Base-by-base conservation (phyloP, 176 grass and related monocot species). In the Lolium perenne region DNA sequence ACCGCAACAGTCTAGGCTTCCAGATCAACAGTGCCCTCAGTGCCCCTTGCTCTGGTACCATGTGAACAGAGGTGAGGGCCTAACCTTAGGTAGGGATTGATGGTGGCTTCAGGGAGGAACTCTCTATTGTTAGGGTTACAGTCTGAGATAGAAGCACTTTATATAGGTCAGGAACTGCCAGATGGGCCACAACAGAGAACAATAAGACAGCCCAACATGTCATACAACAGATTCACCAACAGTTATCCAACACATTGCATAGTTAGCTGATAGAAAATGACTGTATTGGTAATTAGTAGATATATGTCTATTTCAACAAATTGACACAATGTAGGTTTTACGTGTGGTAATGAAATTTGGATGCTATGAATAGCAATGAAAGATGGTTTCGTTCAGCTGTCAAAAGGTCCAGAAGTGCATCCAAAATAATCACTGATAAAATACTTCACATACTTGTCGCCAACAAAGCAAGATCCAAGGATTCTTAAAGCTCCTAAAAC, bases 401-500 rank as follows among this genome's bases (percentile, higher is more conserved):
- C 69, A 72, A 72, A 72, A 45, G 38, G 65, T 18, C 10, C 69
- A 46, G 40, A 72, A 71, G 20, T 72, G 20, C 40, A 20, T 45
- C 69, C 18, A 72, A 46, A 22, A 38, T 68, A 68, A 68, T 15
- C 15, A 40, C 32, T 68, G 68, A 47, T 21, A 47, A 13, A 47
- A 72, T n/a, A 43, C 17, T 20, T 71, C 8, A 71, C 17, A 71
- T 15, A 62, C 10, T 25, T 4, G 13, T 71, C 67, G 4, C 18
- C 4, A 71, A 20, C 17, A 69, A 41, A 69, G 35, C 66, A 69
- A 41, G 38, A 43, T 71, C 18, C 18, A 71, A n/a, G 68, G 18
- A 71, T 43, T 45, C 68, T 21, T 71, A 8, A 17, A 21, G 68
- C 68, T 71, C 38, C 67, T 71, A 71, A n/a, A 71, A 71, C 18